Evolutionary conservation across 2,329 filamentous ascomycete species (phyloP), one percentile per base, ranked within the genome.

Genomic region (Microdochium bolleyi): DNA sequence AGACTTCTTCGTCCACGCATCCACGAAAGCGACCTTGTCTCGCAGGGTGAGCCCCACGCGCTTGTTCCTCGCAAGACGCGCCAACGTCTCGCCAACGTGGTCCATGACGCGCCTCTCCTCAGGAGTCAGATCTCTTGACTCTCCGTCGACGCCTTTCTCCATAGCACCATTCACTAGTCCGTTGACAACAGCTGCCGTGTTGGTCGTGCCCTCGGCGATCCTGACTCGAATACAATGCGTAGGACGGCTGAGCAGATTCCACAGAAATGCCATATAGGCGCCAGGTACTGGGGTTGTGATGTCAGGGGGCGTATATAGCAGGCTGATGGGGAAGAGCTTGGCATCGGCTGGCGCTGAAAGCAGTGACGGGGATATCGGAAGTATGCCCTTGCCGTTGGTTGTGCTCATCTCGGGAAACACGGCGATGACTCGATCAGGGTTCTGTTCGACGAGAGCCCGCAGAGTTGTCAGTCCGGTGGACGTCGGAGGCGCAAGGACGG

Each of bases 401-500:
- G 94, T 95, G 3, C 88, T 94, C 70, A 88, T 92, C 72, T 99
- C 94, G 13, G 94, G 92, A 67, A 97, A 96, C 1, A 96, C 83
- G 56, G 86, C 90, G 56, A 97, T 81, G 54, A 89, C 82, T 48
- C 90, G 84, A 53, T 81, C 77, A 0, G 90, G 90, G 65, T 95
- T 81, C 54, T 79, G 74, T 30, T 75, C 70, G 11, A 91, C 66
- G 3, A 97, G 77, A 1, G 79, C 75, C 22, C 75, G 73, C 48
- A 92, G 65, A 55, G 84, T 80, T 24, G 84, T 81, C 32, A 89
- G 71, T 25, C 70, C 73, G 9, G 75, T 69, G 3, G 67, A 67
- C 1, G 67, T 64, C 0, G 76, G 70, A 24, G 74, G 69, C 48
- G 72, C 64, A 1, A 77, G 74, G 7, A 69, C 56, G 48, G 76